A percentile compares a stretch with the other conserved stretches of the same genome.
These are phyloP conservation scores for Pythium utonaiense DNA, from an alignment of 352 stramenopile genomes.

Conservation along the genomic window DNA sequence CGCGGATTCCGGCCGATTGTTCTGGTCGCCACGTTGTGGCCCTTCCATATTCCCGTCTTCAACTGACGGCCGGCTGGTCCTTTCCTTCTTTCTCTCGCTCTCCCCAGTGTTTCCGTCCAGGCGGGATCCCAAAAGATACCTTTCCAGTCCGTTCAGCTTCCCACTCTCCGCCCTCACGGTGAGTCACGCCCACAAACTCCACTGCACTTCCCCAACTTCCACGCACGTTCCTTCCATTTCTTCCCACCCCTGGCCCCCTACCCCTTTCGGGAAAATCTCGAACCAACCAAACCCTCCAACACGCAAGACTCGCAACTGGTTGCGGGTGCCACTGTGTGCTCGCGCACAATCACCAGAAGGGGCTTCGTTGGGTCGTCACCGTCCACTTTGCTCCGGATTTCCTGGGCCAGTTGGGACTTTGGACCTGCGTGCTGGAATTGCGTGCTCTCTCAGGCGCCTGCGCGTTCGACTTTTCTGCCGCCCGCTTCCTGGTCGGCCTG, in stretches of 20 bases:
- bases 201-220: not conserved
- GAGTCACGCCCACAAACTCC: conserved; percentile 1
- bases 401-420: too few species aligned
- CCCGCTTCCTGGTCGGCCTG: not conserved
- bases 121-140: not conserved
- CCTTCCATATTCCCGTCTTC: not conserved
- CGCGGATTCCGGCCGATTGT: not conserved
- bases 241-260: not conserved
- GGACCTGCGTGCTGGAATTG: too few species aligned
- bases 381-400: not conserved
- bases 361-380: conserved; percentile 18
- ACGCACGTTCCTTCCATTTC: conserved; percentile 3
- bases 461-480: not conserved
- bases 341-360: not conserved
- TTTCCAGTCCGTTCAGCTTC: not conserved
- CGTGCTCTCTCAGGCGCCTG: conserved; percentile 1
- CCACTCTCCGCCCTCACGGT: not conserved
- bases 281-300: not conserved
- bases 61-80: not conserved
- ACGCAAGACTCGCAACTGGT: not conserved
- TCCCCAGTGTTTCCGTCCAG: not conserved
- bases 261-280: not conserved
- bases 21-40: not conserved
- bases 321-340: not conserved
- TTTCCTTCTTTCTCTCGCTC: conserved; percentile 2